Percentiles rank a stretch among this genome's conserved stretches.
Conservation (phyloP, 2,329 filamentous ascomycete genomes). For the Ophiostoma pallidulum region DNA sequence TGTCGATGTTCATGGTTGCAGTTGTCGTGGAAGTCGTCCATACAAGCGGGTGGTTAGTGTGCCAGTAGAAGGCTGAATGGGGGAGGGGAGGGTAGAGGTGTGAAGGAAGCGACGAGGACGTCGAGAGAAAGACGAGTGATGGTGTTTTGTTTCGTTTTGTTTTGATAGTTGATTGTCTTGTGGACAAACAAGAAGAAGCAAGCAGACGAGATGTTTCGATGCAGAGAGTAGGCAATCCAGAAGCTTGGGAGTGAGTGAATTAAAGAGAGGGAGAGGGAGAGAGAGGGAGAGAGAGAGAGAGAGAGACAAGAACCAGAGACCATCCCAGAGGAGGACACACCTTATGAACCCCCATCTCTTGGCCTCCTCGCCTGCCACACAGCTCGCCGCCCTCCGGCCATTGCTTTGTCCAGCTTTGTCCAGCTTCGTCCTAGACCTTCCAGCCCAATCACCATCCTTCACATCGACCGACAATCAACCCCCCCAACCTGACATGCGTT, state of each 20-base stretch:
- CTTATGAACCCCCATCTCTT: neutral
- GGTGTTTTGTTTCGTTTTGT: too few species aligned
- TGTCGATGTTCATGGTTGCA: conserved; percentile 32
- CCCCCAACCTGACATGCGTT: too few species aligned
- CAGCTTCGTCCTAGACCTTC: too few species aligned
- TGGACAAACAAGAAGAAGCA: too few species aligned
- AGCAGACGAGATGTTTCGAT: neutral
- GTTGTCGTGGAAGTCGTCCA: conserved; percentile 15
- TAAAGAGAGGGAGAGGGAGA: neutral
- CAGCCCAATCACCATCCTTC: conserved; percentile 1
- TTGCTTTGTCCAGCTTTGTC: neutral
- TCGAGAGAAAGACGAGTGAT: neutral
- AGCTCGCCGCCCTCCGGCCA: neutral
- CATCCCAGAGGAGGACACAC: too few species aligned
- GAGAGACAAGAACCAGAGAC: too few species aligned
- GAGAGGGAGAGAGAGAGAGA: neutral
- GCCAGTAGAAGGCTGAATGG: neutral
- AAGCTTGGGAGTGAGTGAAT: too few species aligned
- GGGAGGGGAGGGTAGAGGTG: neutral
- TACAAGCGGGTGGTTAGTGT: conserved; percentile 11
- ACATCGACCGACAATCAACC: too few species aligned
- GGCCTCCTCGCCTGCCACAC: neutral
- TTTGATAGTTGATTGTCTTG: too few species aligned
- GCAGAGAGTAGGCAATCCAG: neutral
- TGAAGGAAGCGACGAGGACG: neutral